Percentiles rank a stretch among this genome's conserved stretches.
These are phyloP conservation scores for Lasiosphaeria ovina DNA, from an alignment of 495 filamentous ascomycete genomes.

Conservation along the genomic window DNA sequence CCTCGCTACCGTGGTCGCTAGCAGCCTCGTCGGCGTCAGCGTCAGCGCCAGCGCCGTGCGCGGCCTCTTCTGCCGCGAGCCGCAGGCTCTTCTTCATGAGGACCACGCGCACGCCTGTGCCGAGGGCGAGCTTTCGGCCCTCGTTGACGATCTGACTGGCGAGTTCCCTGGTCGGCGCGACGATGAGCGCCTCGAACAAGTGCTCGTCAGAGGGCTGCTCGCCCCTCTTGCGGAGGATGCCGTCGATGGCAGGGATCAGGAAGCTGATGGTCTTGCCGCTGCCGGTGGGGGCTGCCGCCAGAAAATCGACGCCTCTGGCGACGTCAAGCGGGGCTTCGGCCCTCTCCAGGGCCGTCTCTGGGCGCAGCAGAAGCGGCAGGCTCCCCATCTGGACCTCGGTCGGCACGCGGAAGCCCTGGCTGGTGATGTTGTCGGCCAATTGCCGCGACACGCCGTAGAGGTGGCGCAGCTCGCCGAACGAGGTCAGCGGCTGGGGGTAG, in stretches of 20 bases:
- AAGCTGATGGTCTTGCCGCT: constrained; percentile 97
- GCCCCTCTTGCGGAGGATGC: constrained; percentile 54
- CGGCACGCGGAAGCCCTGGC: constrained; percentile 79
- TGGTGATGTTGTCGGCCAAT: constrained; percentile 73
- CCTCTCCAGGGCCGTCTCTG: constrained; percentile 40
- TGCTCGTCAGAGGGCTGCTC: constrained; percentile 41
- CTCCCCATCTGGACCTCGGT: constrained; percentile 92
- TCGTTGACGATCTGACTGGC: constrained; percentile 92
- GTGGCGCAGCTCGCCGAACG: constrained; percentile 69
- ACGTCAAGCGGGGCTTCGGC: constrained; percentile 29
- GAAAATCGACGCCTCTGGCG: constrained; percentile 58
- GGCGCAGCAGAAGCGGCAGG: constrained; percentile 70
- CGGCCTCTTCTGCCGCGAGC: constrained; percentile 49
- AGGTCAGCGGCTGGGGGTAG: constrained; percentile 72
- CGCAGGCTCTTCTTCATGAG: constrained; percentile 83
- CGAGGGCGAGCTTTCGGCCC: constrained; percentile 72
- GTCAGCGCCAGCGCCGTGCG: constrained; percentile 40
- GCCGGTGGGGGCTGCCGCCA: constrained; percentile 89
- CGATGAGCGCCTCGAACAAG: constrained; percentile 64
- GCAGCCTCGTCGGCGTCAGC: constrained; percentile 32
- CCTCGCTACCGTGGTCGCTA: constrained; percentile 21
- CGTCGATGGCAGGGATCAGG: constrained; percentile 79
- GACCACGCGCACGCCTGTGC: constrained; percentile 76
- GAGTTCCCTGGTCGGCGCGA: constrained; percentile 91
- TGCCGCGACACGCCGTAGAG: constrained; percentile 67